Conservation (phyloP, 345 rosid species). For the Trapa bicornis region DNA sequence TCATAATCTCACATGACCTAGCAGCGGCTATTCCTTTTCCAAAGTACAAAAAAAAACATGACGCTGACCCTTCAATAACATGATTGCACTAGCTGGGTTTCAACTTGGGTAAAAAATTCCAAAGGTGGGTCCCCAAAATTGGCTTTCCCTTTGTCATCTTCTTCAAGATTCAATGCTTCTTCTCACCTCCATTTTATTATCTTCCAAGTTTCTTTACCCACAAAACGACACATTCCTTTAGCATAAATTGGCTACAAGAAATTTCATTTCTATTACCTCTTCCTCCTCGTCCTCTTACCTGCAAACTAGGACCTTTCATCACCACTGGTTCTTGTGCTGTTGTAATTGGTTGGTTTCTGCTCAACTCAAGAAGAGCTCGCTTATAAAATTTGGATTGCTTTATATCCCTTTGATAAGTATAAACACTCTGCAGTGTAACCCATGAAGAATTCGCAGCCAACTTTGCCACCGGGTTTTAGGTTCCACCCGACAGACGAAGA, state of each 20-base stretch:
- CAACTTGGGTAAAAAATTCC: too few relatives aligned
- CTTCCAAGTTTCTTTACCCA: constrained; percentile 9
- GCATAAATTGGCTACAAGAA: constrained; percentile 63
- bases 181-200: constrained; percentile 13
- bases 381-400: neutral
- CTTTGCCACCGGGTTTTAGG: constrained; percentile 90
- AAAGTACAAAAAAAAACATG: constrained; percentile 4
- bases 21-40: constrained; percentile 35
- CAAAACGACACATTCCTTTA: constrained; percentile 45
- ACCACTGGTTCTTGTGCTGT: neutral
- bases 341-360: neutral
- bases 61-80: neutral
- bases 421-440: constrained; percentile 11
- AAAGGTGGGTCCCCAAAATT: neutral
- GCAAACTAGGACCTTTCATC: neutral
- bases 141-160: neutral
- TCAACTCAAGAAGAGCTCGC: too few relatives aligned
- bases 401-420: too few relatives aligned
- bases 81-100: neutral
- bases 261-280: constrained; percentile 35
- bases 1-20: too few relatives aligned
- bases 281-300: neutral
- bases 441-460: constrained; percentile 56
- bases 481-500: constrained; percentile 98
- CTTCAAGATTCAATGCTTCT: neutral